Conservation (phyloP, 345 rosid genomes). For the Euclidium syriacum region DNA sequence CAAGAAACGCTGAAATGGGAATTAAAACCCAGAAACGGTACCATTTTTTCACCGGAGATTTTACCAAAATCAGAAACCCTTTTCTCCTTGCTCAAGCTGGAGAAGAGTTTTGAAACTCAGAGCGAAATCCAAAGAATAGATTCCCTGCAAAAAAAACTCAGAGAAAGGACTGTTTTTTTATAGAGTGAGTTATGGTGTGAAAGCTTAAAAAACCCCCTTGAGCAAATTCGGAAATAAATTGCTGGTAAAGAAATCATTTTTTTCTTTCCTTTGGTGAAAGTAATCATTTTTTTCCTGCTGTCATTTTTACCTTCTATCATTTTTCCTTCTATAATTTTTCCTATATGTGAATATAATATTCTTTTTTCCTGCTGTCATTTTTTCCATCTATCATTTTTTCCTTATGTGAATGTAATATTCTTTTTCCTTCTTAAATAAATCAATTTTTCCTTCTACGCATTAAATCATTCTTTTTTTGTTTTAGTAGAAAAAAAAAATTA, state of each 20-base stretch:
- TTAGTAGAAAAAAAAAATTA: no score
- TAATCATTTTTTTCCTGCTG: no score
- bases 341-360: no score
- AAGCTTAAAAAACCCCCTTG: slow-evolving; percentile 42
- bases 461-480: no score
- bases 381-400: no score
- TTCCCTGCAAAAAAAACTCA: background rate
- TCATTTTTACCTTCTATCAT: no score
- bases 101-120: slow-evolving; percentile 8
- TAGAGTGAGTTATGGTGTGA: slow-evolving; percentile 22
- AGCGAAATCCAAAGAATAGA: slow-evolving; percentile 12
- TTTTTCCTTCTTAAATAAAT: no score
- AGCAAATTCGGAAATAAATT: slow-evolving; percentile 7
- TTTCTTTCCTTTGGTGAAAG: no score
- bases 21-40: slow-evolving; percentile 10
- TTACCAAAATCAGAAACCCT: slow-evolving; percentile 24
- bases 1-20: slow-evolving; percentile 5
- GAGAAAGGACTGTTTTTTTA: slow-evolving; percentile 2
- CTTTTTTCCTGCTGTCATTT: no score
- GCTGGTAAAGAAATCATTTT: slow-evolving; percentile 36
- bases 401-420: no score
- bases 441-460: no score
- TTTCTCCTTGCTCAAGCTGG: slow-evolving; percentile 36
- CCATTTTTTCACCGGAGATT: slow-evolving; percentile 25
- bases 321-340: no score